phyloP scores from a whole-genome alignment of 108 stramenopile genomes.

The Epithemia pelagica region DNA sequence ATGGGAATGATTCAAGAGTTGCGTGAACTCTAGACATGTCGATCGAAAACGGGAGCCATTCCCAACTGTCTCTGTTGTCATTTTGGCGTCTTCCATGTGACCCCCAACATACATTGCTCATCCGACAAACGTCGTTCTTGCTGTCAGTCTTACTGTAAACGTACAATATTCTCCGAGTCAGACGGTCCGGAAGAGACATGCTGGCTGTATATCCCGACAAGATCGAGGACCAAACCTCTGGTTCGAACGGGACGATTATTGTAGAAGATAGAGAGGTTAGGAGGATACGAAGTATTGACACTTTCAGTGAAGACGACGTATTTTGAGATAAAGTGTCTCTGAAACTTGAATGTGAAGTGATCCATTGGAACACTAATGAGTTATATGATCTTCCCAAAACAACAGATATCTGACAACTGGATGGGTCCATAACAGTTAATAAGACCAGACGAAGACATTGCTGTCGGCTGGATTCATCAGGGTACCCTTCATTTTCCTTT shows the following conservation, averaged over 20 bases:
- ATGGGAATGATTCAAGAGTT: constrained; percentile 55
- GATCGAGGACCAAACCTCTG: not conserved
- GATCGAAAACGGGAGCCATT: constrained; percentile 55
- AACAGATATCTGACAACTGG: not conserved
- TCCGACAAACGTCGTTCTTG: not conserved
- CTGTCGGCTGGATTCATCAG: not conserved
- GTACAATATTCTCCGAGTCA: not conserved
- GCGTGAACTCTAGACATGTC: constrained; percentile 42
- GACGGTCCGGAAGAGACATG: not conserved
- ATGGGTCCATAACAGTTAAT: not conserved
- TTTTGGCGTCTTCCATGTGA: constrained; percentile 16
- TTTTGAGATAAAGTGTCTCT: constrained; percentile 6
- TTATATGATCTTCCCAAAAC: not conserved
- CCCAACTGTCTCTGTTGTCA: constrained; percentile 25
- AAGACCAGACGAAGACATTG: not conserved
- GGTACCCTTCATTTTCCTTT: not conserved
- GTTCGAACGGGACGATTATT: not conserved
- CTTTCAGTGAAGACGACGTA: not conserved
- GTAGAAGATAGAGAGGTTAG: not conserved
- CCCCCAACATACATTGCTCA: constrained; percentile 1
- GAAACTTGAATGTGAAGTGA: constrained; percentile 36
- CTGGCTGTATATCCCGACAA: not conserved
- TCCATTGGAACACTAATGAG: constrained; percentile 20
- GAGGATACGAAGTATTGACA: not conserved
- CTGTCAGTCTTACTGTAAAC: not conserved